Percentiles rank a stretch among this genome's conserved stretches.
Evolutionary conservation across 2,329 filamentous ascomycete species (phyloP).

Genomic region (Pseudogymnoascus sp.): DNA sequence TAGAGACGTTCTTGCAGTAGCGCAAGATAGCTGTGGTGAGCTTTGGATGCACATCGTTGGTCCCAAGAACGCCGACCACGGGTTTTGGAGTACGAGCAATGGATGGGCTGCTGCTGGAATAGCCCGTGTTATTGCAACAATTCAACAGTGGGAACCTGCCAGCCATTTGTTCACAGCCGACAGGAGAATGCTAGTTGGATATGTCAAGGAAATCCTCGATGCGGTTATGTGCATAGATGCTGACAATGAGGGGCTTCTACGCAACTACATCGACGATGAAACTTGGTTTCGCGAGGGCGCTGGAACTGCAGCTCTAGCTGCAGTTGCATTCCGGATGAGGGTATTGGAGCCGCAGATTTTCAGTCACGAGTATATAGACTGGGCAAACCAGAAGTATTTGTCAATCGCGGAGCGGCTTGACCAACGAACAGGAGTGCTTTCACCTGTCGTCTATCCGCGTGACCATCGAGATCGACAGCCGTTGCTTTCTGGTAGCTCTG

Average conservation of each 20-base stretch:
- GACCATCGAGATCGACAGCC: conserved; percentile 30
- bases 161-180: conserved; percentile 16
- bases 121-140: conserved; percentile 37
- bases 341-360: conserved; percentile 33
- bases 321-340: conserved; percentile 39
- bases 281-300: conserved; percentile 40
- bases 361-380: conserved; percentile 29
- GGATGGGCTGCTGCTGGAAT: conserved; percentile 41
- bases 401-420: conserved; percentile 31
- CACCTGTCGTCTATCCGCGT: conserved; percentile 36
- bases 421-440: conserved; percentile 29
- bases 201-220: conserved; percentile 32
- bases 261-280: conserved; percentile 39
- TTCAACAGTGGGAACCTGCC: conserved; percentile 26
- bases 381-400: conserved; percentile 35
- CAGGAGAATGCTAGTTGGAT: conserved; percentile 24
- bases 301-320: conserved; percentile 38
- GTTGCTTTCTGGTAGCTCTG: conserved; percentile 28
- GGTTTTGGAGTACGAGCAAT: conserved; percentile 41
- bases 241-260: conserved; percentile 32
- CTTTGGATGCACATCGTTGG: conserved; percentile 40
- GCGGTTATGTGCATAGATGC: conserved; percentile 29
- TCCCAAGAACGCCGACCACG: conserved; percentile 29
- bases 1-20: conserved; percentile 31
- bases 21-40: conserved; percentile 22